Percentiles rank a stretch among this genome's conserved stretches.
Evolutionary conservation across 2,329 filamentous ascomycete species (phyloP).

Genomic region (Mycocentrospora acerina): DNA sequence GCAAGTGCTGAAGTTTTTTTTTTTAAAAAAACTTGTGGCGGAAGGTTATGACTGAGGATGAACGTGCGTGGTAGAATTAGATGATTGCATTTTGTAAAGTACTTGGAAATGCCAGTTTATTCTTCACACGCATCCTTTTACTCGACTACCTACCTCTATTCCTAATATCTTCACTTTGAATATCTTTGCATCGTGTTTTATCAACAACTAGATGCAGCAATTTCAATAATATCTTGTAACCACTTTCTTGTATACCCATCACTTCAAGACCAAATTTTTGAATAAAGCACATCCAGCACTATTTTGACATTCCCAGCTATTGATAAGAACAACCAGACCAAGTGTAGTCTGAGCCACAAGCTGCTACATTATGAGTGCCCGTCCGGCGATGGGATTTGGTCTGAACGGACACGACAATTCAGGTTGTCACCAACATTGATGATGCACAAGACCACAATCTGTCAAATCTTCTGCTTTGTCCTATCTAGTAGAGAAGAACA

Average conservation of each 20-base stretch:
- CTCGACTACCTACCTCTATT: too few relatives aligned
- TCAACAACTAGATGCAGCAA: too few relatives aligned
- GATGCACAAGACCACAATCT: conserved; percentile 7
- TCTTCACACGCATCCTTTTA: too few relatives aligned
- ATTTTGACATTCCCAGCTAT: not conserved
- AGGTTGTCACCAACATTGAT: conserved; percentile 14
- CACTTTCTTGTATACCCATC: not conserved
- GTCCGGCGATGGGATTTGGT: conserved; percentile 5
- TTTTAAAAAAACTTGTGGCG: too few relatives aligned
- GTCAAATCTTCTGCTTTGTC: conserved; percentile 7
- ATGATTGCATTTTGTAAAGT: too few relatives aligned
- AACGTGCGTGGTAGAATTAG: not conserved
- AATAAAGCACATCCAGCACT: not conserved
- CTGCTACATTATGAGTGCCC: not conserved
- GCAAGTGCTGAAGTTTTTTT: too few relatives aligned
- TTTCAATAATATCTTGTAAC: too few relatives aligned
- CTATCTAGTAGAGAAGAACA: conserved; percentile 8
- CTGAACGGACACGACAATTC: conserved; percentile 5
- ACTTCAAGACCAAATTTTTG: not conserved
- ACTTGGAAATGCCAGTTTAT: too few relatives aligned
- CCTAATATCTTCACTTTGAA: too few relatives aligned
- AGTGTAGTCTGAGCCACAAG: conserved; percentile 7
- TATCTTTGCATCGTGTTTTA: too few relatives aligned
- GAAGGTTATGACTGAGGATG: conserved; percentile 4
- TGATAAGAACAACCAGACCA: conserved; percentile 3